phyloP scores from a whole-genome alignment of 768 basidiomycete species.

The Amanita phalloides region DNA sequence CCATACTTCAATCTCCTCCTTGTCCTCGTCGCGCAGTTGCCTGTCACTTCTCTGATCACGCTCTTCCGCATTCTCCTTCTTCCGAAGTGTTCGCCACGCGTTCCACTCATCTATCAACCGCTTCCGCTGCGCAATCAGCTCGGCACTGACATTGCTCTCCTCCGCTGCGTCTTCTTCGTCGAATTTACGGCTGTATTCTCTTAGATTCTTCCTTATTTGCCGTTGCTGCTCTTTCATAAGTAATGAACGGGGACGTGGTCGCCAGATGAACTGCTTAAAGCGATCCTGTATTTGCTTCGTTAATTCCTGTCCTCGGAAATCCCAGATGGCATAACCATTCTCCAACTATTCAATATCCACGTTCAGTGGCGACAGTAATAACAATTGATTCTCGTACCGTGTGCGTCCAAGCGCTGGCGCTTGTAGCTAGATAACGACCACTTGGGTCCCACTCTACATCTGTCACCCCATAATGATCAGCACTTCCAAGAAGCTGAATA shows the following conservation, averaged over 20 bases:
- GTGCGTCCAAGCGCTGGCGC: slow-evolving; percentile 91
- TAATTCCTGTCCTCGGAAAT: slow-evolving; percentile 96
- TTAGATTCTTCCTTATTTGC: slow-evolving; percentile 76
- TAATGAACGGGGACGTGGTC: slow-evolving; percentile 85
- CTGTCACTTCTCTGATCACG: slow-evolving; percentile 25
- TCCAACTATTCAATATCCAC: slow-evolving; percentile 54
- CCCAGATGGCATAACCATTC: slow-evolving; percentile 94
- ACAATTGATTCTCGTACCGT: slow-evolving; percentile 43
- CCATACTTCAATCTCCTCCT: slow-evolving; percentile 92
- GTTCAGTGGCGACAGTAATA: slow-evolving; percentile 6
- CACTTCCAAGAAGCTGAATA: slow-evolving; percentile 75
- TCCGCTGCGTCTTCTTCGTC: slow-evolving; percentile 97
- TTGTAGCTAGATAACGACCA: slow-evolving; percentile 87
- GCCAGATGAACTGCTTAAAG: slow-evolving; percentile 99
- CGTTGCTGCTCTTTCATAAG: slow-evolving; percentile 84
- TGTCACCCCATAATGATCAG: slow-evolving; percentile 95
- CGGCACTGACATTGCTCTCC: slow-evolving; percentile 89
- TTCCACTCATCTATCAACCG: slow-evolving; percentile 98
- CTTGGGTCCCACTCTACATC: slow-evolving; percentile 98
- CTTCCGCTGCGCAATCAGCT: slow-evolving; percentile 82
- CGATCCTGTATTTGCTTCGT: slow-evolving; percentile 81
- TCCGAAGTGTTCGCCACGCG: slow-evolving; percentile 78
- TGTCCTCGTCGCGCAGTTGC: slow-evolving; percentile 28
- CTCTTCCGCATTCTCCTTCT: slow-evolving; percentile 53
- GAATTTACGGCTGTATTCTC: slow-evolving; percentile 84